phyloP scores from a whole-genome alignment of 1,284 basidiomycete species.

The Ustilago nuda region DNA sequence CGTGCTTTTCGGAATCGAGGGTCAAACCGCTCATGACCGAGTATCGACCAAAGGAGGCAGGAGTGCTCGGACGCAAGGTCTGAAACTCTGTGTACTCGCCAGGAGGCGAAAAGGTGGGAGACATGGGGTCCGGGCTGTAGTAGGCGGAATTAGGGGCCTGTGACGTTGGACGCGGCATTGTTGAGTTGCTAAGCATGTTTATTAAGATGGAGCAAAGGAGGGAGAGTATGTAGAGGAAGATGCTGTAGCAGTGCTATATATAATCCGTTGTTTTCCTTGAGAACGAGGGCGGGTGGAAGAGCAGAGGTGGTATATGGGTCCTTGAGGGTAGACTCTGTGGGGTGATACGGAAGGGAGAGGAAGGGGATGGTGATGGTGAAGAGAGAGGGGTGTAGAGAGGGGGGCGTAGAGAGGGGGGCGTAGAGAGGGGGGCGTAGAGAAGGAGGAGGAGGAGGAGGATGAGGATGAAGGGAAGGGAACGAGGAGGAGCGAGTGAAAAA shows the following conservation, averaged over 20 bases:
- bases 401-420: too few species aligned
- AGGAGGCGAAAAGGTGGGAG: constrained; percentile 48
- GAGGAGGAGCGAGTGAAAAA: not conserved
- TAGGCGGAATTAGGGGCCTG: constrained; percentile 23
- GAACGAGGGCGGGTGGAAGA: not conserved
- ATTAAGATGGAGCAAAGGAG: not conserved
- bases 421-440: not conserved
- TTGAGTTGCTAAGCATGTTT: not conserved
- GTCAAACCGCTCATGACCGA: constrained; percentile 34
- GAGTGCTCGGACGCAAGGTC: constrained; percentile 43
- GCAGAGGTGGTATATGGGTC: not conserved
- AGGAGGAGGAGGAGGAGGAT: not conserved
- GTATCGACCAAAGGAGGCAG: constrained; percentile 29
- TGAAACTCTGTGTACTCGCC: constrained; percentile 49
- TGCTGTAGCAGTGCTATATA: not conserved
- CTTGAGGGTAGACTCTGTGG: not conserved
- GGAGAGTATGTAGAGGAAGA: not conserved
- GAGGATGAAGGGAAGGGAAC: not conserved
- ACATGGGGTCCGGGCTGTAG: constrained; percentile 43
- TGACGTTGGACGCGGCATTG: constrained; percentile 24
- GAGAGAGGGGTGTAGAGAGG: not conserved
- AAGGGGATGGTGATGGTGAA: not conserved
- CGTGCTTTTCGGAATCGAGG: constrained; percentile 38
- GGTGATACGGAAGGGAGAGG: not conserved
- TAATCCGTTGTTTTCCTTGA: not conserved